These are phyloP conservation scores for Xylaria curta DNA, from an alignment of 495 filamentous ascomycete species.

Conservation along the genomic window DNA sequence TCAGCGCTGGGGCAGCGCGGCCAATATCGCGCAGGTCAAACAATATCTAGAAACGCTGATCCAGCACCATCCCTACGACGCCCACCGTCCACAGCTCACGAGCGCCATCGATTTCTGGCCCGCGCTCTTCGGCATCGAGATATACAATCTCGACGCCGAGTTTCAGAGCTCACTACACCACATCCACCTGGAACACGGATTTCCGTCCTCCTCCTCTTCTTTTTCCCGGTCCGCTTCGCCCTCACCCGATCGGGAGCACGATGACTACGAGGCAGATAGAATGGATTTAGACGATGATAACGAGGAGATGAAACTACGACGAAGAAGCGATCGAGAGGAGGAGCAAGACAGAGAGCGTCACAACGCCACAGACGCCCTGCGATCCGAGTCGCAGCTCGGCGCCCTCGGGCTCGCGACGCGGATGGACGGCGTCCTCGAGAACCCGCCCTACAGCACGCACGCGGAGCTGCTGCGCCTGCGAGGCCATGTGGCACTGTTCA, in stretches of 20 bases:
- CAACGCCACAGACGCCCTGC: slow-evolving; percentile 32
- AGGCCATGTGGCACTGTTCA: slow-evolving; percentile 72
- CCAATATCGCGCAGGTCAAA: slow-evolving; percentile 36
- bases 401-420: slow-evolving; percentile 60
- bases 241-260: background rate
- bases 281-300: slow-evolving; percentile 22
- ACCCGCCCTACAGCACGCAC: slow-evolving; percentile 68
- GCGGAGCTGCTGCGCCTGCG: slow-evolving; percentile 64
- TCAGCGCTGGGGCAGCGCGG: slow-evolving; percentile 33
- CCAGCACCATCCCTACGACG: slow-evolving; percentile 47
- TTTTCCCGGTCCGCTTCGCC: background rate
- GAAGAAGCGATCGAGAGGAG: slow-evolving; percentile 21
- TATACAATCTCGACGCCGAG: slow-evolving; percentile 44
- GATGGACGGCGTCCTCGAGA: slow-evolving; percentile 69
- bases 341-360: slow-evolving; percentile 22
- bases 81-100: slow-evolving; percentile 34
- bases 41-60: slow-evolving; percentile 47
- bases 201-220: background rate
- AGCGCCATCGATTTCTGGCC: slow-evolving; percentile 50
- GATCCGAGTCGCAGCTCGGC: slow-evolving; percentile 34
- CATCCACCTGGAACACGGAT: background rate
- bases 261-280: slow-evolving; percentile 24
- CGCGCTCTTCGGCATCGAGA: slow-evolving; percentile 49
- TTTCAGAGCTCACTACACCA: slow-evolving; percentile 29
- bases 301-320: slow-evolving; percentile 4